phyloP scores from a whole-genome alignment of 179 eudicot genomes.

The Beta macrorhiza region DNA sequence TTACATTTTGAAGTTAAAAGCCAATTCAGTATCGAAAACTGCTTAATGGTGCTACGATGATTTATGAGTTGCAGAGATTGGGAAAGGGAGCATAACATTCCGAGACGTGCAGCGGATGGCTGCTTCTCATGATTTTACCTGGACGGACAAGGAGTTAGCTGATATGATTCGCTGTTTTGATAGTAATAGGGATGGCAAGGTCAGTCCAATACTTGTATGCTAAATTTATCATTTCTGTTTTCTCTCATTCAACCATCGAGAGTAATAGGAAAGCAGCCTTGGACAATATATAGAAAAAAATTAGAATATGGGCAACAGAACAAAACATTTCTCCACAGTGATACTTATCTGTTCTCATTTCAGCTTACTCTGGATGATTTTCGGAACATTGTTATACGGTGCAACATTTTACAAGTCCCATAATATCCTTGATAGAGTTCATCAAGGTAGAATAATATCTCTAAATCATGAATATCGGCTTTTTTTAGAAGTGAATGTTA shows the following conservation, averaged over 20 bases:
- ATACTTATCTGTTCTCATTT: slow-evolving; percentile 16
- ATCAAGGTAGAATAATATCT: background rate
- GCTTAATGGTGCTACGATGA: background rate
- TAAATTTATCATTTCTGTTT: background rate
- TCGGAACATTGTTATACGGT: slow-evolving; percentile 58
- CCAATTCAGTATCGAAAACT: background rate
- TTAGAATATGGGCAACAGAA: no score
- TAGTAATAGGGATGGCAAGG: slow-evolving; percentile 81
- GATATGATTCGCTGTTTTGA: slow-evolving; percentile 84
- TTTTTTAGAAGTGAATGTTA: background rate
- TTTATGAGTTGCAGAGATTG: slow-evolving; percentile 50
- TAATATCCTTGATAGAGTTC: slow-evolving; percentile 22
- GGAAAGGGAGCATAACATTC: slow-evolving; percentile 61
- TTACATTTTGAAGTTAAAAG: background rate
- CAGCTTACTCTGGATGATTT: slow-evolving; percentile 79
- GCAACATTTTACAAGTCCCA: slow-evolving; percentile 52
- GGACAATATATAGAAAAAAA: no score
- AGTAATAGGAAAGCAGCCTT: no score
- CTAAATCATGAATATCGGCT: background rate
- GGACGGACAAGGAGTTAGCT: slow-evolving; percentile 82
- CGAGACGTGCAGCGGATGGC: slow-evolving; percentile 69
- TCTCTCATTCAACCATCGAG: background rate
- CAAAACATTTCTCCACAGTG: background rate
- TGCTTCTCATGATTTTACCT: slow-evolving; percentile 72
- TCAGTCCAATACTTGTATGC: slow-evolving; percentile 26